A percentile compares a stretch with the other conserved stretches of the same genome.
Conservation (phyloP, 176 grass and related monocot genomes). For the Rhynchospora pubera region DNA sequence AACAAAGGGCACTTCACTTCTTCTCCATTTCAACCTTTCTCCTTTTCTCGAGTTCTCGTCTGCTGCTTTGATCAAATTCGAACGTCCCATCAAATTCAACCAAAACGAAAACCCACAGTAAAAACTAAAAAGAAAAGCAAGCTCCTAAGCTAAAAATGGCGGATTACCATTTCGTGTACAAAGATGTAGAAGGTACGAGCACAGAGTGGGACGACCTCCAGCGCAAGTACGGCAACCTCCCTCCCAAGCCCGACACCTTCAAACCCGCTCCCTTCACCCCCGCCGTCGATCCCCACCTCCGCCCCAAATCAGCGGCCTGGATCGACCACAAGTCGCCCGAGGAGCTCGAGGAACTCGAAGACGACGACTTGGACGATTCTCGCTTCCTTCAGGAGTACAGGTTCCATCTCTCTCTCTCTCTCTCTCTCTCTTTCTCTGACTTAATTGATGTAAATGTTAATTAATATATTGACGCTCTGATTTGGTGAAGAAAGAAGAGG, state of each 20-base stretch:
- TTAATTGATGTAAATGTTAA: background rate
- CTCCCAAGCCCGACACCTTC: constrained; percentile 71
- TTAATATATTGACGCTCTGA: background rate
- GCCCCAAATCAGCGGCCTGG: constrained; percentile 72
- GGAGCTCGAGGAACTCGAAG: constrained; percentile 89
- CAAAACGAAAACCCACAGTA: too few relatives aligned
- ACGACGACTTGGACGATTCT: constrained; percentile 73
- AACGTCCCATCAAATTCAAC: too few relatives aligned
- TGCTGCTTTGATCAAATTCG: too few relatives aligned
- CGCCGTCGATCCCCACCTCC: constrained; percentile 51
- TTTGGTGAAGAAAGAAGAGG: constrained; percentile 71
- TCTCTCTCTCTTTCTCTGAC: too few relatives aligned
- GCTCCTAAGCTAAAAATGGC: constrained; percentile 43
- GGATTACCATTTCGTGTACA: constrained; percentile 97
- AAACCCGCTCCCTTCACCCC: constrained; percentile 72
- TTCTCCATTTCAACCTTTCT: too few relatives aligned
- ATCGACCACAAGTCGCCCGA: constrained; percentile 58
- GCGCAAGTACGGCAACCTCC: constrained; percentile 79
- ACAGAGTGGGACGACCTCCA: constrained; percentile 99
- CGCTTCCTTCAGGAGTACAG: constrained; percentile 97
- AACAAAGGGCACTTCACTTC: too few relatives aligned
- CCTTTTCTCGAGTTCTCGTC: too few relatives aligned
- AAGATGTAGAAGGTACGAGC: constrained; percentile 80
- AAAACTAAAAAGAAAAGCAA: too few relatives aligned
- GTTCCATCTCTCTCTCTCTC: constrained; percentile 17